These are phyloP conservation scores for Alternaria tenuissima DNA, from an alignment of 2,329 filamentous ascomycete genomes.

Conservation along the genomic window DNA sequence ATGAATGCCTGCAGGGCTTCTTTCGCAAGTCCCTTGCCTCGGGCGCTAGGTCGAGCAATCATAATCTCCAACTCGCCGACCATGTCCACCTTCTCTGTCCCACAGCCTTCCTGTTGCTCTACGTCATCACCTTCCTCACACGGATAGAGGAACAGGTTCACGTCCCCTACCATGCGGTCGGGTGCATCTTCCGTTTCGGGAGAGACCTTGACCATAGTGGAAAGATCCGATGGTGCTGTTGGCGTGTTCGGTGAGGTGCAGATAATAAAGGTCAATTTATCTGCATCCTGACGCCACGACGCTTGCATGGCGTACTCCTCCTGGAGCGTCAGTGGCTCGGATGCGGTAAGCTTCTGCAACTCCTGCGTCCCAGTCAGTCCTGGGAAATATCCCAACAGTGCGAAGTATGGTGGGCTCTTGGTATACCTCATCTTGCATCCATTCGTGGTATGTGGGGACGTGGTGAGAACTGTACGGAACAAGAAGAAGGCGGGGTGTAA, in stretches of 20 bases:
- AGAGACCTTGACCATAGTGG: slow-evolving; percentile 2
- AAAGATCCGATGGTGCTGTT: not conserved
- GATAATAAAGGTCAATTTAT: slow-evolving; percentile 93
- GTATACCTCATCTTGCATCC: slow-evolving; percentile 83
- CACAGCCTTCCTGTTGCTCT: slow-evolving; percentile 8
- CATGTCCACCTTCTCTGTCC: slow-evolving; percentile 25
- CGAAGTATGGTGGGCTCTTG: slow-evolving; percentile 13
- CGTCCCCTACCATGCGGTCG: slow-evolving; percentile 58
- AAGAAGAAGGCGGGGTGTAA: slow-evolving; percentile 72
- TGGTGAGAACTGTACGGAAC: slow-evolving; percentile 86
- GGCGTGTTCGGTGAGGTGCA: slow-evolving; percentile 56
- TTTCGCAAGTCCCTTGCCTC: slow-evolving; percentile 70
- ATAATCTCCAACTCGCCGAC: slow-evolving; percentile 86
- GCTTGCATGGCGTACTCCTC: slow-evolving; percentile 91
- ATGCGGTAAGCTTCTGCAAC: slow-evolving; percentile 85
- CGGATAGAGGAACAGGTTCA: slow-evolving; percentile 73
- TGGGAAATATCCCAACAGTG: not conserved
- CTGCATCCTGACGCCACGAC: slow-evolving; percentile 81
- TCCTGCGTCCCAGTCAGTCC: slow-evolving; percentile 43
- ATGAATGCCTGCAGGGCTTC: slow-evolving; percentile 74
- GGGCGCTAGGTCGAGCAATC: slow-evolving; percentile 70
- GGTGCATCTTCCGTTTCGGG: slow-evolving; percentile 60
- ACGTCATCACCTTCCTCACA: slow-evolving; percentile 28
- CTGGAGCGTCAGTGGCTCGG: slow-evolving; percentile 78
- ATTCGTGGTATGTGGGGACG: slow-evolving; percentile 82